Evolutionary conservation across 2,329 filamentous ascomycete species (phyloP).

Genomic region (Pseudocercospora cruenta): DNA sequence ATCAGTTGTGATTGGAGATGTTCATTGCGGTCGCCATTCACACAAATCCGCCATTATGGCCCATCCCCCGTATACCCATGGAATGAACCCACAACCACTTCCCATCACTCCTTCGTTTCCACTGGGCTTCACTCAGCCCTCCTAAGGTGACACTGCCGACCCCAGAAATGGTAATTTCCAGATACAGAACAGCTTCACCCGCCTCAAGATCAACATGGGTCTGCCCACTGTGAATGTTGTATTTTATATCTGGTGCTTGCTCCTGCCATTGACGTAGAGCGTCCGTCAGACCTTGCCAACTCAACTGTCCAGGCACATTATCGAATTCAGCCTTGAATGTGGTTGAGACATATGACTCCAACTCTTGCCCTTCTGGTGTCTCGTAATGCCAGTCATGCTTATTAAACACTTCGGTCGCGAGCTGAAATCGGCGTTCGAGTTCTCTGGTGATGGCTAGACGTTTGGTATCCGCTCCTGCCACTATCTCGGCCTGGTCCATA

Average conservation of each 20-base stretch:
- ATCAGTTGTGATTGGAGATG: neutral
- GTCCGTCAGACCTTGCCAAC: constrained; percentile 4
- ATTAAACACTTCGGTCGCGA: constrained; percentile 1
- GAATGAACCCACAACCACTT: constrained; percentile 12
- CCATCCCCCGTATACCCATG: constrained; percentile 8
- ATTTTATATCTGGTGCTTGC: constrained; percentile 4
- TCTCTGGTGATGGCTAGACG: neutral
- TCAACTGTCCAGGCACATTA: constrained; percentile 2
- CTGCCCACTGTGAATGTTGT: constrained; percentile 9
- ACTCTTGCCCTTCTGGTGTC: neutral
- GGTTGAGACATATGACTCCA: constrained; percentile 6
- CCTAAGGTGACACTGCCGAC: constrained; percentile 6
- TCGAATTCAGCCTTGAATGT: constrained; percentile 14
- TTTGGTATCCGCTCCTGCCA: neutral
- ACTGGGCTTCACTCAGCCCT: constrained; percentile 5
- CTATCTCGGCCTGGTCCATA: too few relatives aligned
- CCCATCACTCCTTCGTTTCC: constrained; percentile 4
- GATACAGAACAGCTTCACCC: constrained; percentile 8
- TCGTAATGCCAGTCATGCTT: constrained; percentile 9
- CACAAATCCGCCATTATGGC: constrained; percentile 15
- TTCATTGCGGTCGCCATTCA: neutral
- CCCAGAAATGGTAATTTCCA: constrained; percentile 10
- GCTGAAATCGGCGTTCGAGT: constrained; percentile 1
- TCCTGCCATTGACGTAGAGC: constrained; percentile 8
- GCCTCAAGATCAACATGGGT: constrained; percentile 11